phyloP scores from a whole-genome alignment of 768 basidiomycete genomes.

The Sistotremastrum niveocremeum region DNA sequence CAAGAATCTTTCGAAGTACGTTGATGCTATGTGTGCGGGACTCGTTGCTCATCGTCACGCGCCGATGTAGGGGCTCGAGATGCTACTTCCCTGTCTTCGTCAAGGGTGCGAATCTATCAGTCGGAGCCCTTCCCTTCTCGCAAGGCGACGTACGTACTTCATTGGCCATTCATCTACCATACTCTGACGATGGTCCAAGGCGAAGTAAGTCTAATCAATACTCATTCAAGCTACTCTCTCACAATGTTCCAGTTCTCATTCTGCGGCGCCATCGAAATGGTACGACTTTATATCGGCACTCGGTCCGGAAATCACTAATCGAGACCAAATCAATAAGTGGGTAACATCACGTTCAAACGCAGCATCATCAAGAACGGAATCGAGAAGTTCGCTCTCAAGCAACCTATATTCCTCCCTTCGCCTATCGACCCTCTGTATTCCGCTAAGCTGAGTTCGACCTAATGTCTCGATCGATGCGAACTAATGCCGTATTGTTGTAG shows the following conservation, averaged over 20 bases:
- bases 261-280: slow-evolving; percentile 73
- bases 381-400: slow-evolving; percentile 58
- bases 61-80: slow-evolving; percentile 37
- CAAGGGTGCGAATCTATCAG: slow-evolving; percentile 60
- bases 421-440: slow-evolving; percentile 66
- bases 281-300: slow-evolving; percentile 8
- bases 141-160: slow-evolving; percentile 53
- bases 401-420: slow-evolving; percentile 69
- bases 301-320: not conserved
- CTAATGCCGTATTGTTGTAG: slow-evolving; percentile 19
- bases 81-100: slow-evolving; percentile 72
- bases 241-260: slow-evolving; percentile 44
- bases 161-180: no score
- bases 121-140: slow-evolving; percentile 70
- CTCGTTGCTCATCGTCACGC: no score
- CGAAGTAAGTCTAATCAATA: no score
- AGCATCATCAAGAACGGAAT: slow-evolving; percentile 64
- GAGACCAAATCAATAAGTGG: no score
- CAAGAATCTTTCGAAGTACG: slow-evolving; percentile 55
- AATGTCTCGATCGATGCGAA: not conserved
- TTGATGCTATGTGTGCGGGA: no score
- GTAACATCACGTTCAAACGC: slow-evolving; percentile 57
- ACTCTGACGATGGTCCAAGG: no score
- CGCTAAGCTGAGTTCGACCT: slow-evolving; percentile 38
- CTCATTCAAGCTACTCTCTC: no score